Percentiles rank a stretch among this genome's conserved stretches.
Conservation (phyloP, 2,329 filamentous ascomycete genomes). For the Beauveria sp. region DNA sequence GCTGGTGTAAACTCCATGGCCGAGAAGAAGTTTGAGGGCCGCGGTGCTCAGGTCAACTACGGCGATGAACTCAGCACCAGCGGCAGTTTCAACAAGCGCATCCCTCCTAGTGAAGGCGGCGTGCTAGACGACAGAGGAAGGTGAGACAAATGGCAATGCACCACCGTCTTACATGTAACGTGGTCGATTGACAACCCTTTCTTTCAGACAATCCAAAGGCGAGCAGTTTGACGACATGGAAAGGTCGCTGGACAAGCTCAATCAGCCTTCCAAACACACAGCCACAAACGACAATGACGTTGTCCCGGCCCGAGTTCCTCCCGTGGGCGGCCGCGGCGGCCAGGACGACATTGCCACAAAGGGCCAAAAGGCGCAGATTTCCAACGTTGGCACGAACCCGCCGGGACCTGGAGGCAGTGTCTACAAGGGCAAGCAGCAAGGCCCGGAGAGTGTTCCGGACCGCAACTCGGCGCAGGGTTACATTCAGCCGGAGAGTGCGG, state of each 20-base stretch:
- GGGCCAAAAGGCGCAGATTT: constrained; percentile 29
- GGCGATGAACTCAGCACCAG: constrained; percentile 39
- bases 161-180: too few relatives aligned
- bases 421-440: constrained; percentile 34
- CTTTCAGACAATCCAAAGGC: constrained; percentile 34
- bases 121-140: constrained; percentile 35
- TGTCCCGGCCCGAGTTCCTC: constrained; percentile 18
- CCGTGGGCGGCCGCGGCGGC: constrained; percentile 18
- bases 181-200: neutral
- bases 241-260: constrained; percentile 34
- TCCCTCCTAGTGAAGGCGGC: constrained; percentile 38
- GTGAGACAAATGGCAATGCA: constrained; percentile 20
- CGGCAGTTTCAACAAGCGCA: constrained; percentile 36
- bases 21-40: constrained; percentile 33
- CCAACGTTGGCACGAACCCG: constrained; percentile 31
- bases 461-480: constrained; percentile 34
- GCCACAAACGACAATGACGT: constrained; percentile 31
- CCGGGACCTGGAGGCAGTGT: constrained; percentile 28
- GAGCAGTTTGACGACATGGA: constrained; percentile 36
- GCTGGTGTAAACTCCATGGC: constrained; percentile 34
- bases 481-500: constrained; percentile 33
- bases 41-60: constrained; percentile 30
- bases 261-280: constrained; percentile 15
- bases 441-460: constrained; percentile 33
- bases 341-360: constrained; percentile 24